These are phyloP conservation scores for Fusarium oxysporum DNA, from an alignment of 2,329 filamentous ascomycete genomes.

Conservation along the genomic window DNA sequence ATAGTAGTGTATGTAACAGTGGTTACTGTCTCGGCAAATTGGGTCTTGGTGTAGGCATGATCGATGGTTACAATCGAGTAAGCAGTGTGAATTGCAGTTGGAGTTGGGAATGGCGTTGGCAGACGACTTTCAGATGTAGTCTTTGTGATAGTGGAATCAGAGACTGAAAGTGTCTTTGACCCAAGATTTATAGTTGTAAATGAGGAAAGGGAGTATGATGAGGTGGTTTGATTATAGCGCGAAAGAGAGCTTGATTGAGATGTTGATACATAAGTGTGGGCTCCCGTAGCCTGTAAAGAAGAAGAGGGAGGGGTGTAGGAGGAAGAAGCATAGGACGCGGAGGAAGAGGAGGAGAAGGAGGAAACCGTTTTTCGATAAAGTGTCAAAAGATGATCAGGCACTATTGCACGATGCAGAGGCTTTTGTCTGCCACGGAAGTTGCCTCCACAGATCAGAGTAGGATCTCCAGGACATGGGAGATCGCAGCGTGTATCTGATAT, in stretches of 20 bases:
- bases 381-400: neutral
- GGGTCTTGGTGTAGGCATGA: neutral
- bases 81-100: neutral
- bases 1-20: neutral
- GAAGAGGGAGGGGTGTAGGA: neutral
- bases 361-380: neutral
- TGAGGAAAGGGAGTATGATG: neutral
- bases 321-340: neutral
- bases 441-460: neutral
- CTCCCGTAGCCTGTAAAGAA: neutral
- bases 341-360: too few species aligned
- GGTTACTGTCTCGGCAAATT: neutral
- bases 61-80: neutral
- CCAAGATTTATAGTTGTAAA: accelerated
- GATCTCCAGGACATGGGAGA: neutral
- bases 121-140: neutral
- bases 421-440: neutral
- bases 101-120: neutral
- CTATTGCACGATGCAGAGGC: neutral
- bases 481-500: neutral
- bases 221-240: neutral
- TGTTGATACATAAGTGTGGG: neutral
- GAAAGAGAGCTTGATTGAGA: neutral
- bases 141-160: neutral
- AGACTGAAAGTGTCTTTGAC: neutral